Conservation (phyloP, 1,284 basidiomycete genomes). For the Ustilago bromivora region DNA sequence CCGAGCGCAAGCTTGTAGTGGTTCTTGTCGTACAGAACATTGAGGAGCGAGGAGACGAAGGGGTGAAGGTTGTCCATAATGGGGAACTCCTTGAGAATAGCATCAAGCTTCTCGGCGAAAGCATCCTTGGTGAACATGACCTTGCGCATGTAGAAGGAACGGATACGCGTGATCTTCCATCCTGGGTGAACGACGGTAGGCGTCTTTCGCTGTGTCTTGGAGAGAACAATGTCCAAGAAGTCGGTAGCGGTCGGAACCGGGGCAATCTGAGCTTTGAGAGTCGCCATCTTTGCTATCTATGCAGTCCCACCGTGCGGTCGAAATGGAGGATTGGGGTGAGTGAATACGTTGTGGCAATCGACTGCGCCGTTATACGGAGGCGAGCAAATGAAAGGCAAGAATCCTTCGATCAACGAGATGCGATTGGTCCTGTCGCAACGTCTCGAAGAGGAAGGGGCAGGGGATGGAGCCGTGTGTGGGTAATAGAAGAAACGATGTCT, state of each 20-base stretch:
- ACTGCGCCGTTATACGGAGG: not conserved
- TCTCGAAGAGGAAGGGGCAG: not conserved
- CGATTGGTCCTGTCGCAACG: not conserved
- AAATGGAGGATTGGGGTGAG: not conserved
- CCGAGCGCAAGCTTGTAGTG: slow-evolving; percentile 70
- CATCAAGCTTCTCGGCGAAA: slow-evolving; percentile 95
- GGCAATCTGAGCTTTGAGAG: slow-evolving; percentile 76
- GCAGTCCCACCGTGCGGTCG: not conserved
- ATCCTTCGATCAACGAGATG: not conserved
- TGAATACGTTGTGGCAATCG: not conserved
- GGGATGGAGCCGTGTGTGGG: not conserved
- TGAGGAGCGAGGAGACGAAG: slow-evolving; percentile 68
- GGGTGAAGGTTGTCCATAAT: slow-evolving; percentile 65
- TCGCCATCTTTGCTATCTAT: slow-evolving; percentile 45
- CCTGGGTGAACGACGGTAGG: slow-evolving; percentile 84
- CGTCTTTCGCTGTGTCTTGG: slow-evolving; percentile 95
- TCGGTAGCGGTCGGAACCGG: slow-evolving; percentile 95
- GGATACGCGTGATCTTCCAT: slow-evolving; percentile 96
- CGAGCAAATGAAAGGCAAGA: not conserved
- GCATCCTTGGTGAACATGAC: slow-evolving; percentile 99
- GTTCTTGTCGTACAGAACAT: slow-evolving; percentile 70
- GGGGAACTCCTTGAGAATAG: slow-evolving; percentile 94
- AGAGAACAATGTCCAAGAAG: slow-evolving; percentile 93
- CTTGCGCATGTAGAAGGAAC: slow-evolving; percentile 95
- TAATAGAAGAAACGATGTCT: not conserved